Evolutionary conservation across 495 filamentous ascomycete genomes (phyloP), one percentile per base, ranked within the genome.

Genomic region (Penicillium argentinense): DNA sequence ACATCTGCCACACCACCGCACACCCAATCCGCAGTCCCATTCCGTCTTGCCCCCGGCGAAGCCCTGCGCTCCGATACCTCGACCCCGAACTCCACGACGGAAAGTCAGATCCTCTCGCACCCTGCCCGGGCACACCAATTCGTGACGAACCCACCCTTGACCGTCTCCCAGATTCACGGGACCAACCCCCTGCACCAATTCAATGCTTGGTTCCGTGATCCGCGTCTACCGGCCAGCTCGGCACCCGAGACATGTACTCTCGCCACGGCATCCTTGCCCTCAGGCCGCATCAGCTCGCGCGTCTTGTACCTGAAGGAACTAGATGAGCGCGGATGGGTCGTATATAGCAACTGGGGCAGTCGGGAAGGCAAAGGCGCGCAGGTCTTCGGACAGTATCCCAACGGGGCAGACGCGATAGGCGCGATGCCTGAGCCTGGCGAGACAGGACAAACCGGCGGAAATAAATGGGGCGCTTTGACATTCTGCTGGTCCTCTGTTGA

Each of bases 341-440:
- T 97, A 9, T 98, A 97, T 69, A 87, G 81, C 54, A 98, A 97
- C 64, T 95, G 88, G 77, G 91, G 77, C 22, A 97, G 72, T 52
- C 62, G 69, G 4, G 69, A 73, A 39, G 72, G 72, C 0, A 75
- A 75, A 48, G 72, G 72, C 9, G 62, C 53, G 21, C 70, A 75
- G 45, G 67, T 75, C 0, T 75, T 74, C 24, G 72, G 69, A 0
- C 23, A 28, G 1, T 29, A 41, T 21, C 48, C n/a, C n/a, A 45
- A 39, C 3, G 43, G 22, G 0, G 43, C 24, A 4, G 52, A 51
- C 12, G 46, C 42, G 6, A 41, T 60, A 0, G 51, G 45, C 1
- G 21, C 62, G 2, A 72, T 69, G 42, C 67, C 72, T 2, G 53
- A 51, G 5, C 60, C 69, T 2, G 61, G 30, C 9, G 43, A 62